phyloP scores from a whole-genome alignment of 2,329 filamentous ascomycete genomes.

The Truncatella angustata region DNA sequence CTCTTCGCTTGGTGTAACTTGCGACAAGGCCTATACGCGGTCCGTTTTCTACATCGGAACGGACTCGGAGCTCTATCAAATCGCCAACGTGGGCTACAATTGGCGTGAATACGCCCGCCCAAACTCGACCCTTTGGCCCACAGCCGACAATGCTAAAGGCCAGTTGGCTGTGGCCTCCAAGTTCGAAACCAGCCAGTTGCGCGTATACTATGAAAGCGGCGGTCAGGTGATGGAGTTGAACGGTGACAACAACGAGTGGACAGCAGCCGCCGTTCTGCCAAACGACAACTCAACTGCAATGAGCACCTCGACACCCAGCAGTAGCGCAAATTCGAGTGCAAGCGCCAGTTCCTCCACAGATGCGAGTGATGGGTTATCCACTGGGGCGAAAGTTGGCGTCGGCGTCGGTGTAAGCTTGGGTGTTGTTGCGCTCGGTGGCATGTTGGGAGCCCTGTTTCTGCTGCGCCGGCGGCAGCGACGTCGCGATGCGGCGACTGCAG shows the following conservation, averaged over 20 bases:
- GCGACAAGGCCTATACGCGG: constrained; percentile 26
- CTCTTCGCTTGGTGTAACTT: constrained; percentile 24
- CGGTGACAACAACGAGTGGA: constrained; percentile 28
- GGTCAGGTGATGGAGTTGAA: constrained; percentile 29
- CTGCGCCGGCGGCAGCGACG: constrained; percentile 23
- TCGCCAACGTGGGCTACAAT: constrained; percentile 21
- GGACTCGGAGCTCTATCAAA: constrained; percentile 31
- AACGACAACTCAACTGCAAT: constrained; percentile 21
- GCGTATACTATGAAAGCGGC: constrained; percentile 34
- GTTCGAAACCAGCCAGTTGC: constrained; percentile 19
- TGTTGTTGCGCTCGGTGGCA: constrained; percentile 28
- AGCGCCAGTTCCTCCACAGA: not conserved
- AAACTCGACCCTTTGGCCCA: constrained; percentile 17
- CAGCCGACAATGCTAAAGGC: constrained; percentile 22
- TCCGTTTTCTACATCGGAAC: constrained; percentile 36
- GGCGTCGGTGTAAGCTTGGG: constrained; percentile 33
- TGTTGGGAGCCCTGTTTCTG: constrained; percentile 24
- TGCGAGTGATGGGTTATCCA: constrained; percentile 19
- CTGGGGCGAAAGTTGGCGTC: constrained; percentile 34
- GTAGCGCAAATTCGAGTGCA: not conserved
- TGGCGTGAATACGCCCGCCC: constrained; percentile 25
- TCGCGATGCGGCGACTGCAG: constrained; percentile 15
- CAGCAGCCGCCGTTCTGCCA: constrained; percentile 23
- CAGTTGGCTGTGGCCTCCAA: constrained; percentile 29
- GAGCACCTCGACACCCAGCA: constrained; percentile 1